Conservation (phyloP, 441 rosid species). For the Aleurites moluccanus region DNA sequence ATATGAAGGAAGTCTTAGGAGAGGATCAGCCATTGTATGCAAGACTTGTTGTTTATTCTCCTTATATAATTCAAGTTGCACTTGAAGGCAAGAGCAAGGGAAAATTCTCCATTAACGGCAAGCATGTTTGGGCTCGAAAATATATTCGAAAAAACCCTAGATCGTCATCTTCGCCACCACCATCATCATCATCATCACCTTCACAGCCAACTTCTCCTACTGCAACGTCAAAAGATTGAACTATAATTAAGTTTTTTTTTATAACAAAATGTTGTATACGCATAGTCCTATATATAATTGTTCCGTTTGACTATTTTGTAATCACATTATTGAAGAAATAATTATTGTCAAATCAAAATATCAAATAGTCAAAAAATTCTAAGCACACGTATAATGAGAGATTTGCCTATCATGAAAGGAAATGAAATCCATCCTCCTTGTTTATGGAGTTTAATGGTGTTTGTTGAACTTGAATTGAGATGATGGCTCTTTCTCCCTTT, state of each 20-base stretch:
- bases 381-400: too few species aligned
- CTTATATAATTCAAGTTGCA: conserved; percentile 28
- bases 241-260: neutral
- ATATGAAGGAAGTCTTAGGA: conserved; percentile 50
- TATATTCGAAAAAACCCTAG: conserved; percentile 38
- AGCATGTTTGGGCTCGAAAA: conserved; percentile 74
- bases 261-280: too few species aligned
- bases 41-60: conserved; percentile 43
- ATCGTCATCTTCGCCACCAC: neutral
- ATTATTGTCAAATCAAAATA: too few species aligned
- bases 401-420: too few species aligned
- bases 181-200: neutral
- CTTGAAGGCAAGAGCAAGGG: conserved; percentile 36
- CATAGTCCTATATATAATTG: too few species aligned
- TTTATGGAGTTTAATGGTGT: too few species aligned
- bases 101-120: conserved; percentile 67
- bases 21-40: conserved; percentile 61
- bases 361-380: too few species aligned
- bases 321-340: too few species aligned
- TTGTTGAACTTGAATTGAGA: too few species aligned
- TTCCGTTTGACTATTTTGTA: too few species aligned
- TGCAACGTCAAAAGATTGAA: neutral
- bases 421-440: too few species aligned
- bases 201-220: conserved; percentile 12
- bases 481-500: too few species aligned